Evolutionary conservation across 495 filamentous ascomycete species (phyloP).

Genomic region (Penicillium robsamsonii): DNA sequence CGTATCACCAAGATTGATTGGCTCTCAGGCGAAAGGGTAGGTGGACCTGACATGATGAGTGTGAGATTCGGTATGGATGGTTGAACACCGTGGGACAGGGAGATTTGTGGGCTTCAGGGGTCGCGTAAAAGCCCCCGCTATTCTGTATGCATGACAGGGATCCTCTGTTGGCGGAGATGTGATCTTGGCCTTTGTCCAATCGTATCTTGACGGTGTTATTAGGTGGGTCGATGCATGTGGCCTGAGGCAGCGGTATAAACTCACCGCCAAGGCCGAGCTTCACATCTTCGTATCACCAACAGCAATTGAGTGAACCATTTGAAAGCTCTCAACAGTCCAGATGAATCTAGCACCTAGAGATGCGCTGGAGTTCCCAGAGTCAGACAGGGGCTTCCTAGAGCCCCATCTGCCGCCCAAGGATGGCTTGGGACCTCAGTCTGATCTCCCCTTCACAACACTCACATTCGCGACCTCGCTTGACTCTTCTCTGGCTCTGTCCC

Average conservation of each 20-base stretch:
- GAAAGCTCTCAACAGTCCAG: background rate
- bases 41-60: background rate
- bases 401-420: constrained; percentile 40
- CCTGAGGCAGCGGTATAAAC: constrained; percentile 10
- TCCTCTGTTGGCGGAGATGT: background rate
- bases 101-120: background rate
- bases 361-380: constrained; percentile 38
- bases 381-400: constrained; percentile 41
- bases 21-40: background rate
- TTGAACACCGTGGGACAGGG: background rate
- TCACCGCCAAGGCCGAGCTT: constrained; percentile 7
- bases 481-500: constrained; percentile 66
- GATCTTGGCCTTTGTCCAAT: background rate
- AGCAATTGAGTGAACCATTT: background rate
- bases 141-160: background rate
- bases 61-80: background rate
- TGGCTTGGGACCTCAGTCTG: constrained; percentile 14
- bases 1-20: constrained; percentile 2
- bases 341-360: constrained; percentile 26
- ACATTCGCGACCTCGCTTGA: constrained; percentile 91
- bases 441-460: constrained; percentile 63
- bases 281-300: background rate
- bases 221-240: background rate
- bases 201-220: background rate
- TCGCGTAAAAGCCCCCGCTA: constrained; percentile 8